These are phyloP conservation scores for Lasiodiplodia gonubiensis DNA, from an alignment of 2,329 filamentous ascomycete genomes.

Conservation along the genomic window DNA sequence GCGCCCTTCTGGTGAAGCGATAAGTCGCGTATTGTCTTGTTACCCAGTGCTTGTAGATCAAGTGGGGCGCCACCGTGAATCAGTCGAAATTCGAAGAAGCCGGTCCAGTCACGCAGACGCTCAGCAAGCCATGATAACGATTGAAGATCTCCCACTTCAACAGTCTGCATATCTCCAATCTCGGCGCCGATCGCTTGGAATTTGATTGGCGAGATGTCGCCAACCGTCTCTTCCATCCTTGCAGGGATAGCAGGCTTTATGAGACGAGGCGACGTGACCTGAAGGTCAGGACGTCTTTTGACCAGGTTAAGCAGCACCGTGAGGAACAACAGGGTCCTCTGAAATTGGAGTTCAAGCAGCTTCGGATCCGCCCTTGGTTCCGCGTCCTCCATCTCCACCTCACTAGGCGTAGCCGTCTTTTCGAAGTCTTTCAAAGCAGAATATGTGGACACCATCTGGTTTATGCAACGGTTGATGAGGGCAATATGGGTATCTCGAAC, in stretches of 20 bases:
- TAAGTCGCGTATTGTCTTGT: slow-evolving; percentile 69
- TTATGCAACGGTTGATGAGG: slow-evolving; percentile 77
- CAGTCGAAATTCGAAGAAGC: slow-evolving; percentile 75
- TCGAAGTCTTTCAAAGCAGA: not conserved
- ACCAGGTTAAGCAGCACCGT: slow-evolving; percentile 36
- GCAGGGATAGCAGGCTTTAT: slow-evolving; percentile 47
- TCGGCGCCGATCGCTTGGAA: slow-evolving; percentile 75
- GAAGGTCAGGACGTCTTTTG: slow-evolving; percentile 13
- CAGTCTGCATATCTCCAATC: slow-evolving; percentile 62
- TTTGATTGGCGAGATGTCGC: slow-evolving; percentile 69
- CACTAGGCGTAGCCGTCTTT: not conserved
- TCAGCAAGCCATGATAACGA: slow-evolving; percentile 65
- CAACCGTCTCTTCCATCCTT: slow-evolving; percentile 62
- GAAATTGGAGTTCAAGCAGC: slow-evolving; percentile 36
- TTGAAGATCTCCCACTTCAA: slow-evolving; percentile 72
- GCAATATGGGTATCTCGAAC: slow-evolving; percentile 68
- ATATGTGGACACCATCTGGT: slow-evolving; percentile 32
- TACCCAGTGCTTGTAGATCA: slow-evolving; percentile 47
- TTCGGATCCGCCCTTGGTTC: not conserved
- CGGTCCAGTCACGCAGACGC: slow-evolving; percentile 70
- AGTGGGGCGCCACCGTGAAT: slow-evolving; percentile 66
- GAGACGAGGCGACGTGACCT: slow-evolving; percentile 10
- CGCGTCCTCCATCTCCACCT: slow-evolving; percentile 14
- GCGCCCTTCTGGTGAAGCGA: slow-evolving; percentile 51
- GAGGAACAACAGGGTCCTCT: slow-evolving; percentile 43